phyloP scores from a whole-genome alignment of 1,284 basidiomycete species.

The Cystobasidiaceae sp. region DNA sequence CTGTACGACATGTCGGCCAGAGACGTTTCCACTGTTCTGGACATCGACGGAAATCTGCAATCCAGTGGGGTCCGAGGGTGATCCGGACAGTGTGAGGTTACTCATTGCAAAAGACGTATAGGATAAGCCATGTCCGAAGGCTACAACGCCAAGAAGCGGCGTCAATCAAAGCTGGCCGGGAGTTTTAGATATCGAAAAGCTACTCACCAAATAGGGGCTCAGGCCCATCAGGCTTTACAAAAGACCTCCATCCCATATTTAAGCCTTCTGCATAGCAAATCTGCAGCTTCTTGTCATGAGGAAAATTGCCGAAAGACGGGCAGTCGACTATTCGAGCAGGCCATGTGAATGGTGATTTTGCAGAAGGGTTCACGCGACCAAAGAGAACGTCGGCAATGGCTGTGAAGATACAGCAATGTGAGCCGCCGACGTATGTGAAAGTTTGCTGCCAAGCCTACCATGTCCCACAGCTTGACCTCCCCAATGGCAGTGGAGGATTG shows the following conservation, averaged over 20 bases:
- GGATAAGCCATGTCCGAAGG: not conserved
- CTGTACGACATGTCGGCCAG: not conserved
- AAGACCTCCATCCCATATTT: not conserved
- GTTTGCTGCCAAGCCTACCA: not conserved
- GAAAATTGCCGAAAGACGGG: slow-evolving; percentile 3
- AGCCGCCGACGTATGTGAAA: not conserved
- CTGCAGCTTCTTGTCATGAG: not conserved
- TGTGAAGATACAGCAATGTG: not conserved
- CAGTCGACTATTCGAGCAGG: not conserved
- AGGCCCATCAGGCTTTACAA: not conserved
- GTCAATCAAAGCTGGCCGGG: too few relatives aligned
- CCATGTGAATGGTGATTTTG: slow-evolving; percentile 6
- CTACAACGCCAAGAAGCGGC: not conserved
- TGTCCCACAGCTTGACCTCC: not conserved
- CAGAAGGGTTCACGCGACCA: slow-evolving; percentile 12
- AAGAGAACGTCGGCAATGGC: slow-evolving; percentile 9
- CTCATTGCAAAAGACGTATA: not conserved
- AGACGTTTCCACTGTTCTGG: not conserved
- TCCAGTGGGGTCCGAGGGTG: not conserved
- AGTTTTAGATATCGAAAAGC: not conserved
- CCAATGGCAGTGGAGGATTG: not conserved
- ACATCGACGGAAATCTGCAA: not conserved
- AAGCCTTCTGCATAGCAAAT: not conserved
- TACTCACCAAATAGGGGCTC: not conserved
- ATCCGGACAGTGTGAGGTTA: not conserved